phyloP scores from a whole-genome alignment of 345 rosid species.

The Eucalyptus regnans region DNA sequence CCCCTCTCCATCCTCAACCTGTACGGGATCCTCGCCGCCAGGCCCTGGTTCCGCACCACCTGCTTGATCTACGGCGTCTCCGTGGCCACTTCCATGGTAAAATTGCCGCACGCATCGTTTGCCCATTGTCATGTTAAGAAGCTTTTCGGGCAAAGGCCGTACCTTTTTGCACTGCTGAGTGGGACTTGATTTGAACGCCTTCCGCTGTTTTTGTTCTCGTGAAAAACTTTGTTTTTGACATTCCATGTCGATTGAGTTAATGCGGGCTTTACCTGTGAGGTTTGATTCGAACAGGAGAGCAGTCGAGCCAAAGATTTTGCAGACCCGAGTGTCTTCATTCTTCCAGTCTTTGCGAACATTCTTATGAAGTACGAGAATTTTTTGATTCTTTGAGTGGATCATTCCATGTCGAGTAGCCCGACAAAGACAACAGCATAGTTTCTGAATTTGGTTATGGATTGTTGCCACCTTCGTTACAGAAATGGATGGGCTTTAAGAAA shows the following conservation, averaged over 20 bases:
- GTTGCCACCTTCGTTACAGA: background rate
- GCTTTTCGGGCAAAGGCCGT: background rate
- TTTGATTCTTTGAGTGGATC: background rate
- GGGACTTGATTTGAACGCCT: background rate
- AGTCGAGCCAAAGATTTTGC: background rate
- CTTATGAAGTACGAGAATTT: background rate
- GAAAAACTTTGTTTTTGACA: background rate
- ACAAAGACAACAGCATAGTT: background rate
- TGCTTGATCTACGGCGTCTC: slow-evolving; percentile 72
- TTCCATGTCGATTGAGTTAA: background rate
- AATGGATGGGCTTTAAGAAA: background rate
- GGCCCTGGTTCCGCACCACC: slow-evolving; percentile 60
- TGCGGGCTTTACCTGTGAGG: background rate
- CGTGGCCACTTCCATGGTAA: slow-evolving; percentile 57
- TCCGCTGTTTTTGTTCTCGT: background rate
- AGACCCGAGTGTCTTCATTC: background rate
- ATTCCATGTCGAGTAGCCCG: background rate
- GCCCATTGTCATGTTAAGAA: background rate
- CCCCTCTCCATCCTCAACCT: slow-evolving; percentile 55
- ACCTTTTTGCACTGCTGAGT: background rate
- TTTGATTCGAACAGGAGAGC: background rate
- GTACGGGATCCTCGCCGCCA: slow-evolving; percentile 39
- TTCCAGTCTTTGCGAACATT: background rate
- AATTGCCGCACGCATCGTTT: background rate
- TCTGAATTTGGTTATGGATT: background rate